Conservation (phyloP, 768 basidiomycete genomes). For the Suillus subalutaceus region DNA sequence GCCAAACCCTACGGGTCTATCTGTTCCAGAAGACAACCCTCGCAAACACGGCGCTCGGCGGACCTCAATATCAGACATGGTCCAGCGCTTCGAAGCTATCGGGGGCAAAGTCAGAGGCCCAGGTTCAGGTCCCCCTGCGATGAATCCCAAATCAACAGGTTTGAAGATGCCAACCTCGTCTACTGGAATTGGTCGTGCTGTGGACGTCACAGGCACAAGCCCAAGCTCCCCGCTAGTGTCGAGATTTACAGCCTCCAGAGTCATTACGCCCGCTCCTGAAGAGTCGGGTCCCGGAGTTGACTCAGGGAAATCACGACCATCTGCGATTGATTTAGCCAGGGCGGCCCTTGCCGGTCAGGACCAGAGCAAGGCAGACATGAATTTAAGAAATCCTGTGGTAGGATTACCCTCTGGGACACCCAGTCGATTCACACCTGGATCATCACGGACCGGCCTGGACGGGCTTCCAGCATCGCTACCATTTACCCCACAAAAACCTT, state of each 20-base stretch:
- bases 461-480: conserved; percentile 24
- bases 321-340: conserved; percentile 12
- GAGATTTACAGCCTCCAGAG: conserved; percentile 29
- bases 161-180: conserved; percentile 23
- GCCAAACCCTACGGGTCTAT: conserved; percentile 37
- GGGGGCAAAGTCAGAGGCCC: conserved; percentile 39
- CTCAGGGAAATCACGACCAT: conserved; percentile 23
- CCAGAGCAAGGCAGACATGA: conserved; percentile 19
- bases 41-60: conserved; percentile 49
- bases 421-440: conserved; percentile 23
- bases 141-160: conserved; percentile 32
- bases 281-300: conserved; percentile 18
- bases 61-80: conserved; percentile 86
- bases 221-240: conserved; percentile 26
- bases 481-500: conserved; percentile 14
- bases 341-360: conserved; percentile 22
- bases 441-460: conserved; percentile 26
- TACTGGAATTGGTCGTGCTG: conserved; percentile 22
- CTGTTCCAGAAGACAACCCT: conserved; percentile 51
- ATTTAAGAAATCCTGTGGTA: conserved; percentile 21
- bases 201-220: conserved; percentile 18
- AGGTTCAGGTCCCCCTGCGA: conserved; percentile 33
- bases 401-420: conserved; percentile 26
- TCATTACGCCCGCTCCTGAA: conserved; percentile 12
- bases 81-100: conserved; percentile 79